phyloP scores from a whole-genome alignment of 768 basidiomycete species.

The Flagelloscypha sp. region DNA sequence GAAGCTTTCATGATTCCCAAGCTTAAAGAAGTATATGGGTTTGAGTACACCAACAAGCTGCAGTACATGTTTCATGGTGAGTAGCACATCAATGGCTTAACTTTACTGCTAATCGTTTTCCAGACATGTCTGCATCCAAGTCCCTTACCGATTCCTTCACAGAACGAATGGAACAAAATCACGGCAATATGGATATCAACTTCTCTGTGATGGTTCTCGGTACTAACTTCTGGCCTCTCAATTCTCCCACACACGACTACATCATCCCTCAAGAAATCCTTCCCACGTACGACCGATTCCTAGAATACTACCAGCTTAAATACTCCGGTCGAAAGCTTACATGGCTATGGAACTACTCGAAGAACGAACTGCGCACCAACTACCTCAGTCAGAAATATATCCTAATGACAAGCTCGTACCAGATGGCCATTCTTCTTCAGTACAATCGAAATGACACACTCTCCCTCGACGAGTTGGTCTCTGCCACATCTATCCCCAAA shows the following conservation, averaged over 20 bases:
- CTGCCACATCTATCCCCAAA: conserved; percentile 59
- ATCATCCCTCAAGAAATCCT: conserved; percentile 83
- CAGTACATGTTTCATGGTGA: conserved; percentile 94
- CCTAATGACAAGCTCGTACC: conserved; percentile 89
- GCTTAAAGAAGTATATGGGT: conserved; percentile 92
- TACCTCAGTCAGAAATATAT: conserved; percentile 94
- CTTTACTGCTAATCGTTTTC: conserved; percentile 3
- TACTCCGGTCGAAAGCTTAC: conserved; percentile 93
- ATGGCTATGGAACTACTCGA: conserved; percentile 98
- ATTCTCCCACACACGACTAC: conserved; percentile 76
- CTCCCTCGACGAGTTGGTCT: conserved; percentile 56
- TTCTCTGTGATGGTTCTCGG: conserved; percentile 92
- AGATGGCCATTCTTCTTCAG: conserved; percentile 89
- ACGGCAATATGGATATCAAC: conserved; percentile 81
- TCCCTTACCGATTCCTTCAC: conserved; percentile 95
- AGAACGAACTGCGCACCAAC: conserved; percentile 92
- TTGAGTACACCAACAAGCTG: conserved; percentile 94
- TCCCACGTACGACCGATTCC: conserved; percentile 85
- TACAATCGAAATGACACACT: conserved; percentile 90
- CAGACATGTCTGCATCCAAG: conserved; percentile 92
- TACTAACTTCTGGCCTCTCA: conserved; percentile 93
- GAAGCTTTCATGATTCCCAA: conserved; percentile 98
- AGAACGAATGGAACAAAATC: conserved; percentile 81
- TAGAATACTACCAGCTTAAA: conserved; percentile 87
- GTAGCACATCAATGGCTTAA: conserved; percentile 16